Evolutionary conservation across 139 green algal genomes (phyloP).

Genomic region (Ostreobium quekettii): DNA sequence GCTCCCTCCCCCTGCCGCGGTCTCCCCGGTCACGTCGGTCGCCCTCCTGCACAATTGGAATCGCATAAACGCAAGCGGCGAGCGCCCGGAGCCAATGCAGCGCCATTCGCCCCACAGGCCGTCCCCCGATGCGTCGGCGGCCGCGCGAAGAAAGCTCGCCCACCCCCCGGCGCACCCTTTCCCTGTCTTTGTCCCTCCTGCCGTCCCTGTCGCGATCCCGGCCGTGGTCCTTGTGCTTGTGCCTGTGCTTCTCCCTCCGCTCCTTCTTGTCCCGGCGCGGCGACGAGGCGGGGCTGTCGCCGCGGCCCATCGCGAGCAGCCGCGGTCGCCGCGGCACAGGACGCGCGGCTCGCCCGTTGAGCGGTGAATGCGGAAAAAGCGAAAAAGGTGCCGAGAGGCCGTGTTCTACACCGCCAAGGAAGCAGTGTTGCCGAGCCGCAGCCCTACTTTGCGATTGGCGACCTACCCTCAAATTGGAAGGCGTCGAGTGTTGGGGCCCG

Average conservation of each 20-base stretch:
- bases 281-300: neutral
- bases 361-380: too few species aligned
- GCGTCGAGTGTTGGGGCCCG: too few species aligned
- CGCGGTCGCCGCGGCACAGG: too few species aligned
- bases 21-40: neutral
- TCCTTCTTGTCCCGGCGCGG: neutral
- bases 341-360: too few species aligned
- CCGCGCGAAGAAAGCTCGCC: neutral
- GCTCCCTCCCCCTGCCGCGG: neutral
- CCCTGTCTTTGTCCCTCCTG: neutral
- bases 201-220: neutral
- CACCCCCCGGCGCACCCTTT: neutral
- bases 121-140: neutral
- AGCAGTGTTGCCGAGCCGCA: too few species aligned
- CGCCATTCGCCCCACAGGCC: neutral
- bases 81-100: neutral
- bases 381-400: too few species aligned
- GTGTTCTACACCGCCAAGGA: too few species aligned
- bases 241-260: neutral
- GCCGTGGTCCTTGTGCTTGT: neutral
- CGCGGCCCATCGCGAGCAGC: neutral
- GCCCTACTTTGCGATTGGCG: too few species aligned
- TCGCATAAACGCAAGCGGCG: neutral
- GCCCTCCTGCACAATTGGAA: neutral
- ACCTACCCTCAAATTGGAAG: too few species aligned